Conservation (phyloP, 345 rosid species). For the Eucalyptus cladocalyx region DNA sequence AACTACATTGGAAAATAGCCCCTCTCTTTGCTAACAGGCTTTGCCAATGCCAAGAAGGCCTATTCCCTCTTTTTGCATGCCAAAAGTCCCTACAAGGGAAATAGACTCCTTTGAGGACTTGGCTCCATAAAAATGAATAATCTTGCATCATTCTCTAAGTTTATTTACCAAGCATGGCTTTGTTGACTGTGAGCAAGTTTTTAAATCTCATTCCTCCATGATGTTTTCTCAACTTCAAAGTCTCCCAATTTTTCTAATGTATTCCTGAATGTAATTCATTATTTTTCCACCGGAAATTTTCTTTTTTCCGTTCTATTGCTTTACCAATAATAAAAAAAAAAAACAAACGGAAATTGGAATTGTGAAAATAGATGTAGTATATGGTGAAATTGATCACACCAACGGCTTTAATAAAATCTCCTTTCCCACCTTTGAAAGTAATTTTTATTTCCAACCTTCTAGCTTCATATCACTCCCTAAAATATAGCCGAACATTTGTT, state of each 20-base stretch:
- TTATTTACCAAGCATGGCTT: background rate
- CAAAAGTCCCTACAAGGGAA: too few species aligned
- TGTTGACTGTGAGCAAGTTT: background rate
- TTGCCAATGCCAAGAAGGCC: too few species aligned
- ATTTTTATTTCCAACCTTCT: too few species aligned
- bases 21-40: rapidly evolving
- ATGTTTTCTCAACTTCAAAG: background rate
- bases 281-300: rapidly evolving
- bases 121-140: background rate
- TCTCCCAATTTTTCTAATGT: background rate
- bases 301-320: too few species aligned
- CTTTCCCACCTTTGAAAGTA: too few species aligned
- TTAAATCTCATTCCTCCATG: background rate
- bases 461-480: too few species aligned
- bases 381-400: rapidly evolving
- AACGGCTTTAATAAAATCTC: too few species aligned
- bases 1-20: background rate
- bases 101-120: background rate
- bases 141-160: background rate
- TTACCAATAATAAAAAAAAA: too few species aligned
- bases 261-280: background rate
- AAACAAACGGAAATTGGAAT: too few species aligned
- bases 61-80: too few species aligned
- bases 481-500: too few species aligned
- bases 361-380: too few species aligned